A percentile compares a stretch with the other conserved stretches of the same genome.
These are phyloP conservation scores for Chamaecrista fasciculata DNA, from an alignment of 306 rosid genomes.

Conservation along the genomic window DNA sequence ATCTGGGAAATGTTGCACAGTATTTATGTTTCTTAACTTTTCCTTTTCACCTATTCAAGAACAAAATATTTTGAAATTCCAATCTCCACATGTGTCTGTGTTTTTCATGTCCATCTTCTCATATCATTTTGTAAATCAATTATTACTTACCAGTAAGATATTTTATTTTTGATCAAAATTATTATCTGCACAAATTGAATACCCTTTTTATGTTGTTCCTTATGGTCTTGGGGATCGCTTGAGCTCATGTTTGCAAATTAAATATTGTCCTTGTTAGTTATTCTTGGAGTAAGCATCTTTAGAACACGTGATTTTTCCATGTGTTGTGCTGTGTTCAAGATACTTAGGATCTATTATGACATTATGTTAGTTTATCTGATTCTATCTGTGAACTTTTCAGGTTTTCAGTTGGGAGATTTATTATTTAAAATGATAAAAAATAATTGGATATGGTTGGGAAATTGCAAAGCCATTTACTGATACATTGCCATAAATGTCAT, in stretches of 20 bases:
- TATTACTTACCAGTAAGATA: slow-evolving; percentile 16
- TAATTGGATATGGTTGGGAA: not conserved
- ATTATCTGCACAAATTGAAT: slow-evolving; percentile 19
- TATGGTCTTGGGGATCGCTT: slow-evolving; percentile 47
- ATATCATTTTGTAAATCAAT: slow-evolving; percentile 7
- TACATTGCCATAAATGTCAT: not conserved
- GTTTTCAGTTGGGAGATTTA: slow-evolving; percentile 21
- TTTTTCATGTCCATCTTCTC: not conserved
- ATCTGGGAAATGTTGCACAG: slow-evolving; percentile 28
- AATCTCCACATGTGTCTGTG: not conserved
- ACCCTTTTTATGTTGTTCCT: slow-evolving; percentile 36
- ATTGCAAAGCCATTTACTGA: not conserved
- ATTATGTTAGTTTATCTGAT: slow-evolving; percentile 1
- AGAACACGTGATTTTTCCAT: not conserved
- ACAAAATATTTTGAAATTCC: slow-evolving; percentile 22
- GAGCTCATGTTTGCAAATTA: slow-evolving; percentile 45
- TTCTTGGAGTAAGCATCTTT: slow-evolving; percentile 18
- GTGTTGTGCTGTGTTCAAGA: not conserved
- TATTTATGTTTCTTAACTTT: slow-evolving; percentile 27
- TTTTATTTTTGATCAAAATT: slow-evolving; percentile 17
- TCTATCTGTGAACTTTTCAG: slow-evolving; percentile 16
- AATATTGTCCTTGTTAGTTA: too few species aligned
- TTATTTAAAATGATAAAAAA: not conserved
- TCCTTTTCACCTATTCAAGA: slow-evolving; percentile 24
- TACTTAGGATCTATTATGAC: not conserved